phyloP scores from a whole-genome alignment of 2,329 filamentous ascomycete genomes.

The Didymella arachidicola region DNA sequence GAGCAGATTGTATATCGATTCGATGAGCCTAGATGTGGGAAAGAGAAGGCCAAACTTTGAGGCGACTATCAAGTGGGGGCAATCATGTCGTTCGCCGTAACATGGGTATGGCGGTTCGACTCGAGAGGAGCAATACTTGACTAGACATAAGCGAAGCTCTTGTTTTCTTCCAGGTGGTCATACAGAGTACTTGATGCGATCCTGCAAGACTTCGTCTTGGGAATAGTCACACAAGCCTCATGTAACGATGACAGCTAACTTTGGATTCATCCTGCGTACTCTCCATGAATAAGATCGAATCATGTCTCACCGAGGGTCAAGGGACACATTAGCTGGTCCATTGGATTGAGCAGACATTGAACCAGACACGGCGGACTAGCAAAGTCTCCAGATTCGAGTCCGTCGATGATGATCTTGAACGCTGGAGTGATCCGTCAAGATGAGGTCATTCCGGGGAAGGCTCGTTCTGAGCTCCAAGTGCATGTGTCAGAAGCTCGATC shows the following conservation, averaged over 20 bases:
- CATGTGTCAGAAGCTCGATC: neutral
- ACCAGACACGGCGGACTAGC: too few relatives aligned
- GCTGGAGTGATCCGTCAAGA: too few relatives aligned
- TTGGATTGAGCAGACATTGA: neutral
- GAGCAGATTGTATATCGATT: constrained; percentile 53
- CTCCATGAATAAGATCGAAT: neutral
- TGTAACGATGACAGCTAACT: too few relatives aligned
- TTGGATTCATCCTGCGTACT: neutral
- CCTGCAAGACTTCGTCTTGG: neutral
- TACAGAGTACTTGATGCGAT: neutral
- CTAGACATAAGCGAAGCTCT: neutral
- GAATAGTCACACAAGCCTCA: too few relatives aligned
- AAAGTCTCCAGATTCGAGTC: too few relatives aligned
- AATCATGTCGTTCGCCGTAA: neutral
- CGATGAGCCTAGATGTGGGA: constrained; percentile 5
- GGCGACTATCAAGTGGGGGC: neutral
- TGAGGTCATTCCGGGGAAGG: too few relatives aligned
- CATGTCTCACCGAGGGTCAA: neutral
- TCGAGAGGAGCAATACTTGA: neutral
- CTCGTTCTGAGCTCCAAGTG: too few relatives aligned
- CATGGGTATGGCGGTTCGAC: neutral
- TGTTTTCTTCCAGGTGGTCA: neutral
- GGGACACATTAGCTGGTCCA: neutral
- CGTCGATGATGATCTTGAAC: too few relatives aligned
- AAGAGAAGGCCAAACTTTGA: constrained; percentile 1